phyloP scores from a whole-genome alignment of 2,329 filamentous ascomycete genomes.

The Dendryphion nanum region DNA sequence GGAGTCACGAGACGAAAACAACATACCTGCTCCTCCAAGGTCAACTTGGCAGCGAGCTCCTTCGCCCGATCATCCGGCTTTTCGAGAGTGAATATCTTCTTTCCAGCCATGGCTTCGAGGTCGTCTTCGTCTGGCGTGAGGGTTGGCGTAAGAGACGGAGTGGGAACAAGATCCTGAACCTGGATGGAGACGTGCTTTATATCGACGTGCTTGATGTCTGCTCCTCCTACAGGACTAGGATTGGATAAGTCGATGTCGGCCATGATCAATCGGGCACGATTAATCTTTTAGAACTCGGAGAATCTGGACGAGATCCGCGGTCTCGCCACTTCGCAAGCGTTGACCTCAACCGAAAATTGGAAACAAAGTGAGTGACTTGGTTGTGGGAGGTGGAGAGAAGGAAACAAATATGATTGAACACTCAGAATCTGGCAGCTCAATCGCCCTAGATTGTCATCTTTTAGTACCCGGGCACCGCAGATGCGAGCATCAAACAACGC shows the following conservation, averaged over 20 bases:
- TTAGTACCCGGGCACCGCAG: constrained; percentile 30
- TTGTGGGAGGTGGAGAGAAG: constrained; percentile 10
- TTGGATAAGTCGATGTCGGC: constrained; percentile 27
- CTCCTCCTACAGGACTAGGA: constrained; percentile 23
- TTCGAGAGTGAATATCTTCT: constrained; percentile 31
- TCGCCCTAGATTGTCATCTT: constrained; percentile 35
- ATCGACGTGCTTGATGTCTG: constrained; percentile 21
- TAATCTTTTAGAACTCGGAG: constrained; percentile 19
- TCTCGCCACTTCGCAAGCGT: constrained; percentile 17
- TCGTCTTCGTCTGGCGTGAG: constrained; percentile 26
- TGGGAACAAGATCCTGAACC: constrained; percentile 27
- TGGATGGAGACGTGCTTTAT: constrained; percentile 34
- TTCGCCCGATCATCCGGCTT: constrained; percentile 34
- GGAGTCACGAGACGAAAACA: too few species aligned
- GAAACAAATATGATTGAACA: constrained; percentile 7
- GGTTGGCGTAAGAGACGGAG: constrained; percentile 28
- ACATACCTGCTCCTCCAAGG: constrained; percentile 41
- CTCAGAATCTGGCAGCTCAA: constrained; percentile 15
- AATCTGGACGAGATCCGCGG: constrained; percentile 25
- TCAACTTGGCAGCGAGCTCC: constrained; percentile 35
- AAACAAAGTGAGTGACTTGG: constrained; percentile 5
- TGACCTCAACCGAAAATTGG: constrained; percentile 5
- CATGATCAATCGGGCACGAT: constrained; percentile 26
- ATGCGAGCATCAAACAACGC: constrained; percentile 26
- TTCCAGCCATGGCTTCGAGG: constrained; percentile 29